phyloP scores from a whole-genome alignment of 306 rosid genomes.

The Hylodesmum podocarpum region DNA sequence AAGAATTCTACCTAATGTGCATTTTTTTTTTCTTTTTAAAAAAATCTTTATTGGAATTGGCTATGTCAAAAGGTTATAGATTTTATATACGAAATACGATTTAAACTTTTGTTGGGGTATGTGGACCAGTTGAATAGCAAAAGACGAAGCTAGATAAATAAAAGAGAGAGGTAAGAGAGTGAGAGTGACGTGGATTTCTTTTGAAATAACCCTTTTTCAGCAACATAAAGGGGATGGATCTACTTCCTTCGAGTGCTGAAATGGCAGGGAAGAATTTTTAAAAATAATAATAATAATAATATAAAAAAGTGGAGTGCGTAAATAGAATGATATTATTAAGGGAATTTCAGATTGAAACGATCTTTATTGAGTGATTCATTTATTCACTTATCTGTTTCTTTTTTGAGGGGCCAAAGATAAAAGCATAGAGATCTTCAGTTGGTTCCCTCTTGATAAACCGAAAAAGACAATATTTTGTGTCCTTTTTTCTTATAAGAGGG shows the following conservation, averaged over 20 bases:
- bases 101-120: not conserved
- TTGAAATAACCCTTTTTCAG: slow-evolving; percentile 23
- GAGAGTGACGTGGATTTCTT: slow-evolving; percentile 31
- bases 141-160: not conserved
- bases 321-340: not conserved
- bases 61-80: slow-evolving; percentile 8
- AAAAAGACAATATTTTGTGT: slow-evolving; percentile 45
- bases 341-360: slow-evolving; percentile 13
- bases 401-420: slow-evolving; percentile 45
- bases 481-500: slow-evolving; percentile 33
- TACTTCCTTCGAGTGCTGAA: slow-evolving; percentile 32
- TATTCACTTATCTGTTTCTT: slow-evolving; percentile 38
- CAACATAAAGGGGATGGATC: slow-evolving; percentile 33
- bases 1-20: slow-evolving; percentile 1
- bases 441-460: slow-evolving; percentile 46
- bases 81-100: not conserved
- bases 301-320: not conserved
- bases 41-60: slow-evolving; percentile 8
- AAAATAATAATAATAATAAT: not conserved
- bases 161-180: not conserved
- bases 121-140: slow-evolving; percentile 31
- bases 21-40: slow-evolving; percentile 5
- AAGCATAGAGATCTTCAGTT: slow-evolving; percentile 41
- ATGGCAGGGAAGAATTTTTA: not conserved
- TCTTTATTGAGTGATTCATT: slow-evolving; percentile 38